Base-by-base conservation (phyloP, 2,329 filamentous ascomycete genomes). In the Sporothrix schenckii region DNA sequence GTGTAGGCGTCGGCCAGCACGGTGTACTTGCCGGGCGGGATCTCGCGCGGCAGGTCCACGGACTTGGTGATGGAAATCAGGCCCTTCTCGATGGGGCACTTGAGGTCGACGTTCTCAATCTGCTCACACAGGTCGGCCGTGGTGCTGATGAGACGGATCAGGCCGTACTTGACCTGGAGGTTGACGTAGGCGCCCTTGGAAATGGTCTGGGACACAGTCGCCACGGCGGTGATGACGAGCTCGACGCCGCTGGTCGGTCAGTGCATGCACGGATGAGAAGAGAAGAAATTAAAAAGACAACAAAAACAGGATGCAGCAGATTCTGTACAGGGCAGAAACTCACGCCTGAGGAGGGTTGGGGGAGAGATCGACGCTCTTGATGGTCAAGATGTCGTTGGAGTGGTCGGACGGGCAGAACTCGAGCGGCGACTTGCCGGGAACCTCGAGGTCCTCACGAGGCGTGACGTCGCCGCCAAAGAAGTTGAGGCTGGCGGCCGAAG, bases 1-100 rank as follows among this genome's bases (percentile, higher is more conserved):
- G 88, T 93, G 81, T 88, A 91, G 65, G 96, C 94, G 78, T 98
- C 92, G 54, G 94, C 95, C 52, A 90, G 82, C 49, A 99, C 95
- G 21, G 87, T 91, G 86, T 97, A 99, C 77, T 89, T 94, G 78
- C 94, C 95, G 93, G 92, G 91, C 79, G 94, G 94, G 74, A 98
- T 95, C 81, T 96, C 87, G 75, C 85, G 87, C 68, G 95, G 95
- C 72, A 99, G 85, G 50, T 94, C 88, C 69, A 98, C 92, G 24
- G 89, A 85, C 85, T 98, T 98, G 75, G 83, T 88, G 75, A 99
- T 82, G 50, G 82, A 83, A 77, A 93, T 84, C 27, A 88, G 82
- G 72, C 94, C 94, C 81, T 92, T 88, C 81, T 97, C 84, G 71
- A 99, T 86, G 65, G 95, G 95, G 81, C 95, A 99, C 76, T 92